A percentile compares a stretch with the other conserved stretches of the same genome.
These are phyloP conservation scores for Logfia minima DNA, from an alignment of 129 eudicot species.

Conservation along the genomic window DNA sequence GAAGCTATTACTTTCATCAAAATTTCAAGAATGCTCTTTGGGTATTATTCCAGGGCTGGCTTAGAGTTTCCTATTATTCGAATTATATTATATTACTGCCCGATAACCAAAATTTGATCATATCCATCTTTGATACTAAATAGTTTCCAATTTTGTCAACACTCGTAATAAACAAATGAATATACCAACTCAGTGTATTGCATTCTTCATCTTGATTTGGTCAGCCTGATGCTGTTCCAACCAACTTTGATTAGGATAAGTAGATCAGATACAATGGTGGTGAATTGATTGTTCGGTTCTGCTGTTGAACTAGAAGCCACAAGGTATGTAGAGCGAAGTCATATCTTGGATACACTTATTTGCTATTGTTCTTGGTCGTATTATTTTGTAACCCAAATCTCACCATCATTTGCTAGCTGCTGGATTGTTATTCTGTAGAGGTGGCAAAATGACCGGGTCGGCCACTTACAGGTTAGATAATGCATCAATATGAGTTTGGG, in stretches of 20 bases:
- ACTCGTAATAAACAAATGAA: not conserved
- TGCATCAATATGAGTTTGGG: not conserved
- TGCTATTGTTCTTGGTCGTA: not conserved
- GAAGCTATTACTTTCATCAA: constrained; percentile 5
- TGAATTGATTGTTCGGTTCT: not conserved
- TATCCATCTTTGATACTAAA: not conserved
- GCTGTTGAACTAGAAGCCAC: not conserved
- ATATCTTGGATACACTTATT: not conserved
- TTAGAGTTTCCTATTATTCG: not conserved
- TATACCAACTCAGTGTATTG: not conserved
- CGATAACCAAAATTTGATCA: constrained; percentile 10
- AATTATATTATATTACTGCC: not conserved
- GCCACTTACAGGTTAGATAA: not conserved
- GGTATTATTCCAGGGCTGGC: not conserved
- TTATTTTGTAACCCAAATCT: not conserved
- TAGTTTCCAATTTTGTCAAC: constrained; percentile 1
- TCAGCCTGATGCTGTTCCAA: not conserved
- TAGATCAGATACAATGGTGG: not conserved
- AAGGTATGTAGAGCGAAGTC: not conserved
- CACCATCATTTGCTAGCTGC: not conserved
- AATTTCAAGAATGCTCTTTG: constrained; percentile 11
- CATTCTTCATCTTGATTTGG: constrained; percentile 2
- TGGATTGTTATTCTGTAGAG: not conserved
- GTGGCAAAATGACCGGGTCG: not conserved
- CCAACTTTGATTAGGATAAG: not conserved